These are phyloP conservation scores for Chloropicon primus DNA, from an alignment of 139 green algal genomes.

Conservation along the genomic window DNA sequence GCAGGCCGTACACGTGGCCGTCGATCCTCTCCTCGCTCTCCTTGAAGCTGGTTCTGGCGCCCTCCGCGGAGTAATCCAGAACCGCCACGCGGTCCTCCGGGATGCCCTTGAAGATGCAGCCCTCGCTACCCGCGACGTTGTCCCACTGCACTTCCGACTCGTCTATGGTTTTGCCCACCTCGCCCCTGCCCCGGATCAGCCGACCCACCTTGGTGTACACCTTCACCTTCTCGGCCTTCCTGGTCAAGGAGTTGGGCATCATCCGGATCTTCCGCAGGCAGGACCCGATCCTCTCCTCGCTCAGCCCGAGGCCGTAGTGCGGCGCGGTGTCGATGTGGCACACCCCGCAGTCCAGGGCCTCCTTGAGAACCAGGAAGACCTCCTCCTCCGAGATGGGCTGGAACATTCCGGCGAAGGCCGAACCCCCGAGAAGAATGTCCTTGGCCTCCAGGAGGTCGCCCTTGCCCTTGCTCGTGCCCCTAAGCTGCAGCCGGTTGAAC, in stretches of 20 bases:
- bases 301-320: slow-evolving; percentile 19
- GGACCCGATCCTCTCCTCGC: slow-evolving; percentile 6
- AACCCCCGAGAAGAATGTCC: slow-evolving; percentile 12
- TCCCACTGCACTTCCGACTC: not conserved
- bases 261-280: not conserved
- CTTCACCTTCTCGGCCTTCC: not conserved
- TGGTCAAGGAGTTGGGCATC: not conserved
- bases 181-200: not conserved
- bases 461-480: not conserved
- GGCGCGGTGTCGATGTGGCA: slow-evolving; percentile 13
- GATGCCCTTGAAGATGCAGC: slow-evolving; percentile 14
- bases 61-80: slow-evolving; percentile 11
- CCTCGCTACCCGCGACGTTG: slow-evolving; percentile 4
- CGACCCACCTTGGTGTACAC: slow-evolving; percentile 17
- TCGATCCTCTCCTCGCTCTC: slow-evolving; percentile 5
- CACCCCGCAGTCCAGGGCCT: slow-evolving; percentile 9
- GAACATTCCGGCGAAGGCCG: slow-evolving; percentile 14
- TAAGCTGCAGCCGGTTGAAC: not conserved
- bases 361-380: not conserved
- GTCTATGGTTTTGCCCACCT: not conserved
- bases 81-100: not conserved
- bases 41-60: not conserved
- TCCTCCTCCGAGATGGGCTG: not conserved
- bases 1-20: slow-evolving; percentile 3
- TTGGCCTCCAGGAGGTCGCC: not conserved